Conservation (phyloP, 1,139 yeast genomes). For the Groenewaldozyma auringiensis region DNA sequence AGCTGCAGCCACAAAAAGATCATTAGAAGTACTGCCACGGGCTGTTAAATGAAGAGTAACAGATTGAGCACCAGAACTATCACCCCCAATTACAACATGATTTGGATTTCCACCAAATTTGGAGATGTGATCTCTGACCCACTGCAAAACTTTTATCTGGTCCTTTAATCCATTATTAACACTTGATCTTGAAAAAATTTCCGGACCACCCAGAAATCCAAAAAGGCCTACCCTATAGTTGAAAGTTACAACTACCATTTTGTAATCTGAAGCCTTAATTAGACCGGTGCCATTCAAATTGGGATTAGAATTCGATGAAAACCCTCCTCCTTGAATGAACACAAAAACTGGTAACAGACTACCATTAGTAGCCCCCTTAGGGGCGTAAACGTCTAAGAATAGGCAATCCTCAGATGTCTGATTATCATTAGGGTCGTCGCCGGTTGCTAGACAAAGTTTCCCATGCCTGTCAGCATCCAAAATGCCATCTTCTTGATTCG, state of each 20-base stretch:
- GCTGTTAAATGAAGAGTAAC: conserved; percentile 15
- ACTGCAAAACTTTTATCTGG: conserved; percentile 30
- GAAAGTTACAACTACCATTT: conserved; percentile 17
- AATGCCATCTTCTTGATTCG: background rate
- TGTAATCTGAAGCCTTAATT: conserved; percentile 1
- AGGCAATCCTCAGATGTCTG: conserved; percentile 17
- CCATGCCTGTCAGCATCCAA: conserved; percentile 6
- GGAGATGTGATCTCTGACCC: conserved; percentile 31
- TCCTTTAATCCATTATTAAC: conserved; percentile 30
- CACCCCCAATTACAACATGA: conserved; percentile 32
- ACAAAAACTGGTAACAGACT: conserved; percentile 20
- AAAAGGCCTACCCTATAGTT: conserved; percentile 29
- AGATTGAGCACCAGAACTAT: conserved; percentile 33
- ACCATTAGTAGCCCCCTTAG: conserved; percentile 7
- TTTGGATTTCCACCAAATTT: conserved; percentile 34
- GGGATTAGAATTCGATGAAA: conserved; percentile 4
- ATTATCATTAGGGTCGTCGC: background rate
- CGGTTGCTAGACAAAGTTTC: conserved; percentile 7
- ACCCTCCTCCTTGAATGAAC: conserved; percentile 31
- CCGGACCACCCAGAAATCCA: conserved; percentile 28
- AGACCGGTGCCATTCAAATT: conserved; percentile 8
- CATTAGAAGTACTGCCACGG: conserved; percentile 2
- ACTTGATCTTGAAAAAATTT: conserved; percentile 13
- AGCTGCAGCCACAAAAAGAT: conserved; percentile 7
- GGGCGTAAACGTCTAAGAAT: conserved; percentile 18